Conservation (phyloP, 129 eudicot species). For the Helianthus tuberosus region DNA sequence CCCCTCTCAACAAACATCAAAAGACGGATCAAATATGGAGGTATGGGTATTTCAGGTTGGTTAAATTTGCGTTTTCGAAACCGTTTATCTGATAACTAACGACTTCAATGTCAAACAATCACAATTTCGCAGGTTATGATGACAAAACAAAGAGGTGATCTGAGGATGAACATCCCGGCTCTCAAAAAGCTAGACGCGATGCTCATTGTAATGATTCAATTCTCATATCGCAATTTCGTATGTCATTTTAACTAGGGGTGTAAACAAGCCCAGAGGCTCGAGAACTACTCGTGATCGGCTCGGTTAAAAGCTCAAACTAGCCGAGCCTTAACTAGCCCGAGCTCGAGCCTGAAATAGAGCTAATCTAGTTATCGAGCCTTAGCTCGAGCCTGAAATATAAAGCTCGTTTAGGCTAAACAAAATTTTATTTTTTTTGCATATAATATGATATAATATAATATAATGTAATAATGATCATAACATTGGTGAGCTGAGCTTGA, state of each 20-base stretch:
- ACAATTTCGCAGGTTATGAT: constrained; percentile 59
- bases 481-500: too few relatives aligned
- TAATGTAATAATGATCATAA: too few relatives aligned
- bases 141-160: constrained; percentile 75
- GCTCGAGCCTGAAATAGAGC: too few relatives aligned
- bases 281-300: too few relatives aligned
- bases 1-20: constrained; percentile 63
- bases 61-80: background rate
- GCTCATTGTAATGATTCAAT: constrained; percentile 66
- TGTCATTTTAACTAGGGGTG: background rate
- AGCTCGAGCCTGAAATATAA: too few relatives aligned
- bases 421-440: too few relatives aligned
- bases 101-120: background rate
- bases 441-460: too few relatives aligned
- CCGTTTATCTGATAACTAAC: background rate
- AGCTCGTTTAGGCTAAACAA: too few relatives aligned
- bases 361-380: too few relatives aligned
- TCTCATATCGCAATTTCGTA: constrained; percentile 12
- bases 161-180: constrained; percentile 75
- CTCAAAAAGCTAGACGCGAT: constrained; percentile 77
- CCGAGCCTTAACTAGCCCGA: too few relatives aligned
- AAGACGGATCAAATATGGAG: constrained; percentile 83
- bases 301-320: too few relatives aligned
- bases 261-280: too few relatives aligned
- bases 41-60: constrained; percentile 23